Conservation (phyloP, 169 alveolate species). For the Plasmodium yoelii region DNA sequence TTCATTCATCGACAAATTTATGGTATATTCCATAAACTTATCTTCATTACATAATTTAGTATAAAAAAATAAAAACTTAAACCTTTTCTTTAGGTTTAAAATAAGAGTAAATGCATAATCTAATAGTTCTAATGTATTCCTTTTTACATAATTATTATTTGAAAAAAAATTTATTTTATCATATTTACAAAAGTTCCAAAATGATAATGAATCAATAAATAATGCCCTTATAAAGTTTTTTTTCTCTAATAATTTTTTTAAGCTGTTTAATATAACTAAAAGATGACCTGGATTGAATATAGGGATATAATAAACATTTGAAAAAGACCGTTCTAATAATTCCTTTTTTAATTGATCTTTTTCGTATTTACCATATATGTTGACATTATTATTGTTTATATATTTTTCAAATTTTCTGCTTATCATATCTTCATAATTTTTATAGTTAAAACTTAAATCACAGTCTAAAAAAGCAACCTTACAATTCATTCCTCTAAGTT, state of each 20-base stretch:
- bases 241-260: slow-evolving; percentile 64
- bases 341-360: slow-evolving; percentile 15
- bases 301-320: slow-evolving; percentile 56
- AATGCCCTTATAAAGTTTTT: slow-evolving; percentile 40
- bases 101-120: slow-evolving; percentile 73
- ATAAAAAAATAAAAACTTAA: slow-evolving; percentile 54
- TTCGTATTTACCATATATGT: neutral
- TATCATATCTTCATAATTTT: slow-evolving; percentile 58
- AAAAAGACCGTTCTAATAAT: slow-evolving; percentile 44
- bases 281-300: slow-evolving; percentile 75
- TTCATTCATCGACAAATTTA: slow-evolving; percentile 34
- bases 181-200: slow-evolving; percentile 70
- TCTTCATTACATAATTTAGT: slow-evolving; percentile 57
- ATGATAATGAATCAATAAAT: slow-evolving; percentile 67
- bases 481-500: slow-evolving; percentile 64
- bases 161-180: slow-evolving; percentile 75
- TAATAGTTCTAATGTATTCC: slow-evolving; percentile 48
- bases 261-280: slow-evolving; percentile 46
- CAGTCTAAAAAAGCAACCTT: slow-evolving; percentile 68
- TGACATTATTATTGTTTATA: slow-evolving; percentile 2
- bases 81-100: slow-evolving; percentile 66
- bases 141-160: slow-evolving; percentile 61
- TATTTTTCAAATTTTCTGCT: slow-evolving; percentile 27
- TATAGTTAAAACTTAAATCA: slow-evolving; percentile 57
- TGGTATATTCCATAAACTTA: slow-evolving; percentile 56